Conservation (phyloP, 345 rosid genomes). For the Rubroshorea leprosula region DNA sequence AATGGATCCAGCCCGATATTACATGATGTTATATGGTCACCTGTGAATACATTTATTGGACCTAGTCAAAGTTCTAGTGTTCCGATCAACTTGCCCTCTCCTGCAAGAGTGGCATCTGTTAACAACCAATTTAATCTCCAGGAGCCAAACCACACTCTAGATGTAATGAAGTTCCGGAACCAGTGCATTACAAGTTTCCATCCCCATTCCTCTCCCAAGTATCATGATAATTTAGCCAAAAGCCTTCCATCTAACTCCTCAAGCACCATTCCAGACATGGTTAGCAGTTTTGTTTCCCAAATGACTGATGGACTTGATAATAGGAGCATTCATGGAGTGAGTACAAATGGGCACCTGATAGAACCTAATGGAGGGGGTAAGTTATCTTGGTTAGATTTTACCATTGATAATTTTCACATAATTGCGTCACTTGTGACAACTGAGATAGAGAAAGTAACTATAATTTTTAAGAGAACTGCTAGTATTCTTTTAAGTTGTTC, state of each 20-base stretch:
- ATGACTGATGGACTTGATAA: too few species aligned
- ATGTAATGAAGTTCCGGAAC: slow-evolving; percentile 47
- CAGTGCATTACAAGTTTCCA: slow-evolving; percentile 51
- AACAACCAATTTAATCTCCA: slow-evolving; percentile 49
- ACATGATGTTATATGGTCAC: slow-evolving; percentile 39
- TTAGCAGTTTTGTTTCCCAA: slow-evolving; percentile 33
- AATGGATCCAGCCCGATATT: slow-evolving; percentile 47
- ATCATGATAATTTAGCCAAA: slow-evolving; percentile 48
- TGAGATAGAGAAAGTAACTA: too few species aligned
- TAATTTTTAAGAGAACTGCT: background rate
- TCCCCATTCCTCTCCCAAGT: slow-evolving; percentile 75
- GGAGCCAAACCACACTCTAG: slow-evolving; percentile 43
- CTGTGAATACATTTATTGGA: slow-evolving; percentile 48
- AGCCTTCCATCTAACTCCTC: slow-evolving; percentile 50
- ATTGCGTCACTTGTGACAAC: too few species aligned
- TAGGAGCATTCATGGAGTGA: slow-evolving; percentile 36
- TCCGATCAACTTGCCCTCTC: slow-evolving; percentile 60
- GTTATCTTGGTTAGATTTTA: too few species aligned
- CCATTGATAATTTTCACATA: too few species aligned
- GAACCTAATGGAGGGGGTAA: slow-evolving; percentile 55
- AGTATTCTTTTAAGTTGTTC: background rate
- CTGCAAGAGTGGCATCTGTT: slow-evolving; percentile 45
- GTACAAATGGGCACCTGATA: slow-evolving; percentile 42
- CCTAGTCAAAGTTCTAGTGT: slow-evolving; percentile 56
- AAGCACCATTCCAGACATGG: slow-evolving; percentile 35